Evolutionary conservation across 148 eudicot genomes (phyloP).

Genomic region (Spergularia marina): DNA sequence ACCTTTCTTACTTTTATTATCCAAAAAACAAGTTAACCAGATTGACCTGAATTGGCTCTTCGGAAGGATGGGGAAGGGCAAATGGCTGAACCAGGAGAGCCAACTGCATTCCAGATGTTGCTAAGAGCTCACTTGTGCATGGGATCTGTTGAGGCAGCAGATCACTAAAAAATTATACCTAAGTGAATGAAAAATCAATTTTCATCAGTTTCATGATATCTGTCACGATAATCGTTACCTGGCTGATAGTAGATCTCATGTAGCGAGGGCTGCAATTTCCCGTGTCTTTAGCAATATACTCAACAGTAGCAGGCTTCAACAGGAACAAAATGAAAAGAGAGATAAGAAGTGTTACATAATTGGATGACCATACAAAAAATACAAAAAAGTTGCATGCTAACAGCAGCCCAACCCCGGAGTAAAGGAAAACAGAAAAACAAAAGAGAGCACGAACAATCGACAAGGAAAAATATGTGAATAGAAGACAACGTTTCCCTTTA

Average conservation of each 20-base stretch:
- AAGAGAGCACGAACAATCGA: neutral
- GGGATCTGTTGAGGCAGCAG: conserved; percentile 57
- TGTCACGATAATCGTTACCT: conserved; percentile 43
- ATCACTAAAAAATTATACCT: conserved; percentile 6
- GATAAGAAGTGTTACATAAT: conserved; percentile 1
- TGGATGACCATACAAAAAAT: neutral
- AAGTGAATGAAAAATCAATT: neutral
- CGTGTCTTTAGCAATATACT: conserved; percentile 82
- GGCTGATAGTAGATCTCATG: conserved; percentile 90
- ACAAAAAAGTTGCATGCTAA: neutral
- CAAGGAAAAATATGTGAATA: too few species aligned
- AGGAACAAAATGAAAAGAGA: neutral
- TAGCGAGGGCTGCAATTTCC: conserved; percentile 97
- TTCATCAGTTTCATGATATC: neutral
- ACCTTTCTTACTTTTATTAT: neutral
- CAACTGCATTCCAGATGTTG: conserved; percentile 94
- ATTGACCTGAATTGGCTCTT: conserved; percentile 83
- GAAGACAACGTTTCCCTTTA: too few species aligned
- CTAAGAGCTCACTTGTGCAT: conserved; percentile 78
- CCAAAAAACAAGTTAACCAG: neutral
- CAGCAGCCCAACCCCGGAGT: neutral
- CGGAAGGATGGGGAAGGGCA: conserved; percentile 96
- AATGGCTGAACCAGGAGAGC: conserved; percentile 92
- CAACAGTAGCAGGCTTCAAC: conserved; percentile 55
- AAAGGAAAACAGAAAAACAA: neutral